Base-by-base conservation (phyloP, 2,329 filamentous ascomycete species). In the Trichophyton mentagrophytes region DNA sequence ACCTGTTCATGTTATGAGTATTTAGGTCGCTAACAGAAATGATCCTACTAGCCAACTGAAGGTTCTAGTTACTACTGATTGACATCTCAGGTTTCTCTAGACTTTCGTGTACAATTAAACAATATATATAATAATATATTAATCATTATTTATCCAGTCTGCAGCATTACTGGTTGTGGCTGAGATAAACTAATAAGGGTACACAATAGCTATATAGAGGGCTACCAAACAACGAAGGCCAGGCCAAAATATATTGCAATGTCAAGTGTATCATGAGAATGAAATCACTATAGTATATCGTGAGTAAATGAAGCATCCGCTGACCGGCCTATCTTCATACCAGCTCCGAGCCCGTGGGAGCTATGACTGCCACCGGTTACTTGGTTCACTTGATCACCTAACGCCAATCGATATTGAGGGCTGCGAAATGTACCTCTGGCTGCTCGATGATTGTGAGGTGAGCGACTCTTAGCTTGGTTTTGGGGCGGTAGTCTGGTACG, bases 261-360 rank as follows among this genome's bases (percentile, higher is more conserved):
- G 20, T 47, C 44, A 47, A 47, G 44, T 17, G 17, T 9, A 22
- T 17, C 44, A 25, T 22, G 27, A 7, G 5, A 30, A 30, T 30
- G 6, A 30, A 30, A 30, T 30, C 27, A 47, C 42, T 17, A 33
- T 55, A 33, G 40, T 22, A 33, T 13, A 47, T 22, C 17, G 25
- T 25, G 44, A 20, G n/a, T 9, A 17, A 57, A 27, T 11, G 58
- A 15, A 15, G 25, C 7, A n/a, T 61, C 53, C 9, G 60, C 53
- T 3, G 62, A 61, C 13, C 64, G 61, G n/a, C 64, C 63, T 27
- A 64, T 60, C 59, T 64, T 65, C 6, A 65, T 61, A 6, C 64
- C 63, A 22, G 64, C 60, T 25, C 63, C 64, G 3, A 65, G 49
- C 11, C 61, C 63, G 42, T 64, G 62, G 27, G 55, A 63, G 22